Evolutionary conservation across 768 basidiomycete species (phyloP).

Genomic region (Lenzites betulinus): DNA sequence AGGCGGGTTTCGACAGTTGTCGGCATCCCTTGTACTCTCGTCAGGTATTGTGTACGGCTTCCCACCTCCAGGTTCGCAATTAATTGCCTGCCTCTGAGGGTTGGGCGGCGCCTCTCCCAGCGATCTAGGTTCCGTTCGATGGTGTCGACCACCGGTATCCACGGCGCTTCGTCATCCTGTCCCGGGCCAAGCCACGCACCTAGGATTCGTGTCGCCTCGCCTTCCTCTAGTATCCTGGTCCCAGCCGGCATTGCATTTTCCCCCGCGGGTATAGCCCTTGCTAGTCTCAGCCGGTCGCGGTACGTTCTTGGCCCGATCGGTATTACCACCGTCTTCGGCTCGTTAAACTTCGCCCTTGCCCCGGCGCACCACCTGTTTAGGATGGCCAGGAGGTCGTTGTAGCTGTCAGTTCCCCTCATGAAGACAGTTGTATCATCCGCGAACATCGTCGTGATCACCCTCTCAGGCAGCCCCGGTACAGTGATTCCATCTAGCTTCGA

Average conservation of each 20-base stretch:
- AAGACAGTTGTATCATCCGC: conserved; percentile 32
- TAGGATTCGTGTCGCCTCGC: conserved; percentile 2
- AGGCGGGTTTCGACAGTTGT: not conserved
- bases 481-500: conserved; percentile 22
- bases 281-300: not conserved
- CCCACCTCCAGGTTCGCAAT: conserved; percentile 3
- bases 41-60: not conserved
- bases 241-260: not conserved
- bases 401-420: conserved; percentile 34
- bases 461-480: conserved; percentile 16
- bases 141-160: not conserved
- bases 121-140: not conserved
- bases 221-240: not conserved
- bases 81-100: not conserved
- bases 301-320: conserved; percentile 33
- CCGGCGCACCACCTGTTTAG: conserved; percentile 39
- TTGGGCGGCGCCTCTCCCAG: conserved; percentile 5
- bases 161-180: not conserved
- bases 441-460: conserved; percentile 28
- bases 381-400: conserved; percentile 21
- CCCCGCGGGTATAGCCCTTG: not conserved
- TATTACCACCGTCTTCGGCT: conserved; percentile 43
- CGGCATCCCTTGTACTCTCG: conserved; percentile 28
- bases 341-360: conserved; percentile 42
- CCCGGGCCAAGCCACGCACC: conserved; percentile 26